Conservation (phyloP, 2,329 filamentous ascomycete species). For the Fusarium nematophilum region DNA sequence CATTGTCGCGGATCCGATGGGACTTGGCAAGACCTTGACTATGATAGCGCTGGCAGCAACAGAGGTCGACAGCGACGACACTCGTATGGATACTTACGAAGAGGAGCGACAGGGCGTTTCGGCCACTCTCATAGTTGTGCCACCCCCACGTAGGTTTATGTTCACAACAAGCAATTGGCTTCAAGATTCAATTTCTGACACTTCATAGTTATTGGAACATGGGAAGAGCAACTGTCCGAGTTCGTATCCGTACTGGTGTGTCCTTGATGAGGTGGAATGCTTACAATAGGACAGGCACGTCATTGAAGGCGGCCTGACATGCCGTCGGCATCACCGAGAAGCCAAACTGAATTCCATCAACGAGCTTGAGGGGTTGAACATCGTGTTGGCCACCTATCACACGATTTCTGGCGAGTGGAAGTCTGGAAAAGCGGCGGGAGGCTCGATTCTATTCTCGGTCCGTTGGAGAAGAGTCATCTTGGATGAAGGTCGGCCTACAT, state of each 20-base stretch:
- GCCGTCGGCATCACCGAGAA: conserved; percentile 47
- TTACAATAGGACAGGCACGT: conserved; percentile 40
- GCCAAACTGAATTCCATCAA: conserved; percentile 14
- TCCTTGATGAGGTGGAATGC: rapidly evolving
- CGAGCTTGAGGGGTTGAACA: conserved; percentile 28
- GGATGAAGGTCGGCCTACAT: conserved; percentile 24
- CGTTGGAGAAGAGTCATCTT: conserved; percentile 49
- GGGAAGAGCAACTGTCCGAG: conserved; percentile 51
- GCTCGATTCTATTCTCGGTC: conserved; percentile 46
- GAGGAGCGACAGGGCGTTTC: neutral
- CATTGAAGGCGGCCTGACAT: conserved; percentile 30
- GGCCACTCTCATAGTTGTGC: conserved; percentile 52
- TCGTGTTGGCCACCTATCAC: conserved; percentile 57
- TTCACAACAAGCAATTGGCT: no score
- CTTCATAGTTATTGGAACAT: conserved; percentile 51
- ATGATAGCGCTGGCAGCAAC: conserved; percentile 56
- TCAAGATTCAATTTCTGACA: neutral
- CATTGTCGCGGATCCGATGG: conserved; percentile 61
- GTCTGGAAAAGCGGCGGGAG: neutral
- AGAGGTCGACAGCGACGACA: neutral
- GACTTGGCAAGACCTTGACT: conserved; percentile 57
- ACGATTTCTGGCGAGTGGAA: conserved; percentile 53
- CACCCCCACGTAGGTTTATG: conserved; percentile 47
- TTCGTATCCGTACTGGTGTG: neutral
- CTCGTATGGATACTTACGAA: neutral